Evolutionary conservation across 352 stramenopile genomes (phyloP), one percentile per base, ranked within the genome.

Genomic region (Elongisporangium anandrum): DNA sequence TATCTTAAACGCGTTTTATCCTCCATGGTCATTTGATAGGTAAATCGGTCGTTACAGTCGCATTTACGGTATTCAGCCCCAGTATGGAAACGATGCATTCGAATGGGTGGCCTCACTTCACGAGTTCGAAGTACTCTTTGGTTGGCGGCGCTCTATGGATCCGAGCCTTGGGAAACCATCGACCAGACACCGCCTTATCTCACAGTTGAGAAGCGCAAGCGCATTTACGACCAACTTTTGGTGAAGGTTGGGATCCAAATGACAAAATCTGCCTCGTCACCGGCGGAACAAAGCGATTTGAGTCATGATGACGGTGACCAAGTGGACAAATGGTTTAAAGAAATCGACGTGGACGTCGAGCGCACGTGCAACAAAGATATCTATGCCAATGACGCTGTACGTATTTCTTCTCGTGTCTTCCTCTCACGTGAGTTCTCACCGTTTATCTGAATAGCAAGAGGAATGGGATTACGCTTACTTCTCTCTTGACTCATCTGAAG

Each of bases 291-390:
- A 1, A 41, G 16, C 21, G 26, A 54, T 26, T 52, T 52, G 20
- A 56, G 63, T 15, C 73, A 68, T 57, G 68, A 82, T 54, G 79
- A 91, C 29, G 68, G 78, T 22, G 39, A 69, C 16, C 78, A 84
- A n/a, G 63, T 88, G 15, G 63, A 86, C 13, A 63, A 73, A 22
- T 94, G 81, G 85, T 77, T 94, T 9, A 78, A 79, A 17, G 81
- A 94, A 66, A 94, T 94, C 45, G 85, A 94, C 57, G 77, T 92
- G 12, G 85, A 94, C 63, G 85, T 94, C 19, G 73, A 78, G 6
- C 79, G 84, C 10, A 94, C 84, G 13, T 90, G 80, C 60, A 73
- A 83, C 59, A 85, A 77, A 21, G 74, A 72, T 13, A 80, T 81
- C 5, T 78, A 88, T 51, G 70, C 58, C 22, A 64, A 65, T 16